These are phyloP conservation scores for Fusarium metavorans DNA, from an alignment of 2,329 filamentous ascomycete species.

Conservation along the genomic window DNA sequence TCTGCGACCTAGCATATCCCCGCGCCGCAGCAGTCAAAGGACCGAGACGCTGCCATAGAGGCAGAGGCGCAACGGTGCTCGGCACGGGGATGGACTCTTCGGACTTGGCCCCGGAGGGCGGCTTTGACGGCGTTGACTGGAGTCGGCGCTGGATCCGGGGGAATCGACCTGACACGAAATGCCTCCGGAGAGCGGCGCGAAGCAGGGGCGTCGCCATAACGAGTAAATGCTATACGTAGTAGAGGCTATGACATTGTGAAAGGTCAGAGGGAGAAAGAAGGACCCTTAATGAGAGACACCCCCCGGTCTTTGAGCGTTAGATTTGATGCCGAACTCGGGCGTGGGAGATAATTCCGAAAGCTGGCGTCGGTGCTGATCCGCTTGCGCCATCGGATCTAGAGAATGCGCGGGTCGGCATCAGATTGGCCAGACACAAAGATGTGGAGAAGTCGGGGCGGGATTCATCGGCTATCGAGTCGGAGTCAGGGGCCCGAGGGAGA, in stretches of 20 bases:
- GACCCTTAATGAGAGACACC: background rate
- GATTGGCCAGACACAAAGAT: conserved; percentile 6
- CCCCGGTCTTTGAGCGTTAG: conserved; percentile 2
- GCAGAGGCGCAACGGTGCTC: conserved; percentile 44
- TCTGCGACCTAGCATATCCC: conserved; percentile 78
- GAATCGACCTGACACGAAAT: conserved; percentile 13
- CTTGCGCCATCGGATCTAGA: conserved; percentile 2
- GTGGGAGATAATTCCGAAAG: conserved; percentile 26
- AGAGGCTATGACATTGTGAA: conserved; percentile 15
- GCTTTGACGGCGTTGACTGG: conserved; percentile 21
- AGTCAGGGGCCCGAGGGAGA: background rate
- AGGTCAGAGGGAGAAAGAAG: conserved; percentile 3
- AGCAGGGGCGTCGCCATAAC: conserved; percentile 36
- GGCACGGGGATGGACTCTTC: conserved; percentile 34
- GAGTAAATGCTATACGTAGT: background rate
- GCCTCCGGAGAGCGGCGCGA: conserved; percentile 30
- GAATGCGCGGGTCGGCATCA: background rate
- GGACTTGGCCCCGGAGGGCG: conserved; percentile 9
- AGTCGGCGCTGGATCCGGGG: conserved; percentile 33
- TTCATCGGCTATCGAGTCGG: conserved; percentile 5
- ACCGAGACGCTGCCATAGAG: conserved; percentile 69
- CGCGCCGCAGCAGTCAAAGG: conserved; percentile 65
- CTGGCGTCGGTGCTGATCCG: background rate
- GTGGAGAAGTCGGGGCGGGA: background rate
- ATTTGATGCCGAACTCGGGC: conserved; percentile 33